Evolutionary conservation across 2,329 filamentous ascomycete species (phyloP).

Genomic region (Fusarium paranaense): DNA sequence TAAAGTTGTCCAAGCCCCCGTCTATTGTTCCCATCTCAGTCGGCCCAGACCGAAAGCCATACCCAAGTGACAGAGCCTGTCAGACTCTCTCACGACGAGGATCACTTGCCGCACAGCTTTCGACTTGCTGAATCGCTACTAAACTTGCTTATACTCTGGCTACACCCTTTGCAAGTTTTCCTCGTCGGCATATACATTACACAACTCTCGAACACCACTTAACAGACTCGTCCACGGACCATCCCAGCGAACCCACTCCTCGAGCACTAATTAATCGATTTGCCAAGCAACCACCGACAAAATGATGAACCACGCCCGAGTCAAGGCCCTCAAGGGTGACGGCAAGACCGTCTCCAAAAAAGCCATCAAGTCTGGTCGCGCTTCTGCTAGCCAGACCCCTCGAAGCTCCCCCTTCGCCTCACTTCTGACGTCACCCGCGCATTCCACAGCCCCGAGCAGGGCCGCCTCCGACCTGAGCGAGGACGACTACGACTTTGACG

Average conservation of each 20-base stretch:
- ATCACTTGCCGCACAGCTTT: slow-evolving; percentile 38
- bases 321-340: slow-evolving; percentile 76
- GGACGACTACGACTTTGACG: slow-evolving; percentile 62
- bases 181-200: slow-evolving; percentile 30
- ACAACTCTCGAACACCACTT: neutral
- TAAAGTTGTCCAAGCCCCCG: slow-evolving; percentile 31
- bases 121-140: slow-evolving; percentile 14
- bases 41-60: slow-evolving; percentile 36
- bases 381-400: slow-evolving; percentile 68
- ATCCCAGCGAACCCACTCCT: neutral
- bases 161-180: slow-evolving; percentile 34
- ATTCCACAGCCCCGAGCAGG: slow-evolving; percentile 70
- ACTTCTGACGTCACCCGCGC: slow-evolving; percentile 66
- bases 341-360: slow-evolving; percentile 80
- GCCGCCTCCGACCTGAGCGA: slow-evolving; percentile 72
- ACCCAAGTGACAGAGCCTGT: slow-evolving; percentile 37
- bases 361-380: slow-evolving; percentile 68
- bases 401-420: slow-evolving; percentile 70
- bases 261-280: neutral
- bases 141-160: slow-evolving; percentile 15
- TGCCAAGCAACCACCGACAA: neutral
- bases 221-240: neutral
- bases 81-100: slow-evolving; percentile 26
- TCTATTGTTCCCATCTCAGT: slow-evolving; percentile 35
- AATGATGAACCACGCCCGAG: slow-evolving; percentile 72